Conservation (phyloP, 2,329 filamentous ascomycete genomes). For the Anthostomella pinea region DNA sequence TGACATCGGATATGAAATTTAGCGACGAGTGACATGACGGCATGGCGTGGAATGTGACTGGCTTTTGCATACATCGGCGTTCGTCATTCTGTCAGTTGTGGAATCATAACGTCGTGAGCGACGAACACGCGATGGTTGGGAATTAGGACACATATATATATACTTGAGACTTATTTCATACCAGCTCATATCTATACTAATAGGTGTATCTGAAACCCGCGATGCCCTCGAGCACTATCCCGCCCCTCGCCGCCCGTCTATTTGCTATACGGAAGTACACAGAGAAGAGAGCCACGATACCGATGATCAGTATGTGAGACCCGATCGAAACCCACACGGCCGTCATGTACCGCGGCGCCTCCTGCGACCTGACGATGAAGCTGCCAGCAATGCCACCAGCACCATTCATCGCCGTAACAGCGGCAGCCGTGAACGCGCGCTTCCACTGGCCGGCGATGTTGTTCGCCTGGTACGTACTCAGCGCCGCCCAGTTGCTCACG, state of each 20-base stretch:
- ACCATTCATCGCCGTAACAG: constrained; percentile 59
- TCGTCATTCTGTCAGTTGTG: too few relatives aligned
- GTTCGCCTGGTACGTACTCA: constrained; percentile 62
- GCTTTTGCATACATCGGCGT: too few relatives aligned
- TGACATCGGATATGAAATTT: too few relatives aligned
- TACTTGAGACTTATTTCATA: neutral
- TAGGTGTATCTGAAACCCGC: constrained; percentile 32
- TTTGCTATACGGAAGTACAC: constrained; percentile 53
- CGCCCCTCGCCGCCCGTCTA: constrained; percentile 43
- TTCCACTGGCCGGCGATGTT: constrained; percentile 66
- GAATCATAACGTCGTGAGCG: too few relatives aligned
- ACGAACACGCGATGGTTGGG: too few relatives aligned
- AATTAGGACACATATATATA: too few relatives aligned
- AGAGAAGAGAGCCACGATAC: constrained; percentile 49
- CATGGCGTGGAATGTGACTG: too few relatives aligned
- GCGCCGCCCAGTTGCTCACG: constrained; percentile 65
- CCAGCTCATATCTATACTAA: constrained; percentile 11
- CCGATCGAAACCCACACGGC: constrained; percentile 67
- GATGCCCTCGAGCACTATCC: constrained; percentile 47
- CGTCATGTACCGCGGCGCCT: constrained; percentile 62
- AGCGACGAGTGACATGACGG: too few relatives aligned
- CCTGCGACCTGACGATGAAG: constrained; percentile 60
- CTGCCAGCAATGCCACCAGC: constrained; percentile 63
- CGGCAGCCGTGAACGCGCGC: constrained; percentile 58
- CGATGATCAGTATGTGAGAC: constrained; percentile 59